A percentile compares a stretch with the other conserved stretches of the same genome.
Conservation (phyloP, 2,329 filamentous ascomycete species). For the Colletotrichum plurivorum region DNA sequence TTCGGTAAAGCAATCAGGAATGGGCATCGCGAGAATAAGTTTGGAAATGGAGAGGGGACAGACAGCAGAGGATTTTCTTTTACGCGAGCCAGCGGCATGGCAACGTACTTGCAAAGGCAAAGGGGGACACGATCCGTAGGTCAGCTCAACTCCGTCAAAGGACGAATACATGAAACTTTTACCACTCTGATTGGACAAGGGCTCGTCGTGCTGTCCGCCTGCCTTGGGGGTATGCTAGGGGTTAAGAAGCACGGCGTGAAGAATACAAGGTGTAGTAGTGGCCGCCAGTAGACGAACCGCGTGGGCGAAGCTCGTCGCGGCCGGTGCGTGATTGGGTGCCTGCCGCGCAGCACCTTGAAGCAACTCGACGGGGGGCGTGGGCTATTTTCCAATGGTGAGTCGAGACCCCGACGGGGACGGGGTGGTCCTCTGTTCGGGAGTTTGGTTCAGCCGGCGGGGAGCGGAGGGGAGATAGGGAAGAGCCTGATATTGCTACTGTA, state of each 20-base stretch:
- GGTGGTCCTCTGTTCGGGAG: constrained; percentile 1
- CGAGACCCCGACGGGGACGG: constrained; percentile 15
- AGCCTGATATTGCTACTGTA: background rate
- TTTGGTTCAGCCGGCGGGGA: constrained; percentile 18
- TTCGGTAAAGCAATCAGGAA: background rate
- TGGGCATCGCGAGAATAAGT: background rate
- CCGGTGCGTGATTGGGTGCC: constrained; percentile 8
- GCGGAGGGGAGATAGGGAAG: background rate
- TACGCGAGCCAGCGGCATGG: background rate
- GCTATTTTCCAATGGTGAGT: background rate
- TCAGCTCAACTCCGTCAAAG: constrained; percentile 20
- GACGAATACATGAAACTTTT: constrained; percentile 31
- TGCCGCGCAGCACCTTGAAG: background rate
- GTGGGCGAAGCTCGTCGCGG: background rate
- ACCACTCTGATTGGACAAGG: background rate
- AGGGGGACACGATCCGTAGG: constrained; percentile 11
- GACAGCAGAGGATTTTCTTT: background rate
- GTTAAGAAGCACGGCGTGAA: too few relatives aligned
- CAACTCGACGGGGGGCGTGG: background rate
- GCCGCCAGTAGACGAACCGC: background rate
- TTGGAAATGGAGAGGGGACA: background rate
- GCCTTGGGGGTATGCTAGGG: too few relatives aligned
- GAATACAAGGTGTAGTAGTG: too few relatives aligned
- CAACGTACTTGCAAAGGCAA: constrained; percentile 1
- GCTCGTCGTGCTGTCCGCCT: background rate